Base-by-base conservation (phyloP, 2,329 filamentous ascomycete genomes). In the Botrytis hyacinthi region DNA sequence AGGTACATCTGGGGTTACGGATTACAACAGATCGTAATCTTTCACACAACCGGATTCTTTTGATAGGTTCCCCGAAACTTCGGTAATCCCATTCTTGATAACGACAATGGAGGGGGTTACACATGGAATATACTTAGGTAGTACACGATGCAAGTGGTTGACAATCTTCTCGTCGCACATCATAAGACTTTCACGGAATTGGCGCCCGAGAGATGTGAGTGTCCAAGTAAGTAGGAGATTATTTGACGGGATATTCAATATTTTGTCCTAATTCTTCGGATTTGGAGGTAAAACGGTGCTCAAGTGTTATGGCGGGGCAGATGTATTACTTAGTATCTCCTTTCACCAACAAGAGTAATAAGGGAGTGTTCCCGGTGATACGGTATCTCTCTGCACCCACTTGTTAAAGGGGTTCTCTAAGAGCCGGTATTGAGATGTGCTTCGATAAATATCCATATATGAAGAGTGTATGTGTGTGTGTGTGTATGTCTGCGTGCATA, bases 1-100 rank as follows among this genome's bases (percentile, higher is more conserved):
- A 62, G 54, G n/a, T 63, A 62, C 68, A 71, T 71, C 42, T 60
- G 57, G 37, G 68, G 68, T 61, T 48, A 48, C 68, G 57, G 42
- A 29, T 63, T 20, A 42, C 46, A 68, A 68, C 65, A 68, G 51
- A 68, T 68, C 35, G 14, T 68, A 54, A 68, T 68, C 65, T 68
- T 46, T 40, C 37, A 51, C 63, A 37, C 20, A 51, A 40, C 46
- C 44, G 63, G 32, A 35, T 51, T 29, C 44, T 67, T 51, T 67
- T 67, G 65, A 68, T 68, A 22, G 46, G 65, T 40, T 54, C 65
- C 65, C 65, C 65, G 65, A 54, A 14, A 26, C 46, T 68, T 68
- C 35, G 46, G 35, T 68, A 62, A 67, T 54, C 46, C 65, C 65
- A 68, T 68, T 68, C 35, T 54, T 68, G 32, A 68, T 35, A 29